Conservation (phyloP, 768 basidiomycete genomes). For the Kwoniella shandongensis region DNA sequence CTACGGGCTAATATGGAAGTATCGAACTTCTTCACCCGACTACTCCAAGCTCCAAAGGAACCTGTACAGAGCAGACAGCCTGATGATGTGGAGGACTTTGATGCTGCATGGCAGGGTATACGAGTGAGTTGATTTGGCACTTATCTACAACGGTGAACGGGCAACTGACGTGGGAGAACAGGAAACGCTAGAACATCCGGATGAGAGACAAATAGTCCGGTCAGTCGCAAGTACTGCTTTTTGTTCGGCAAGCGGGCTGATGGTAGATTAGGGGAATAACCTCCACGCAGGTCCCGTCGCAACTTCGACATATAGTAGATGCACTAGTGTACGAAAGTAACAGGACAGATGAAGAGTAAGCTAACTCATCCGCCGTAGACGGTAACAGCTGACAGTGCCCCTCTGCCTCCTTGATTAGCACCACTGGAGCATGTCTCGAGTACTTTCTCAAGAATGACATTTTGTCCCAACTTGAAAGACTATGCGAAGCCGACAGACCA, state of each 20-base stretch:
- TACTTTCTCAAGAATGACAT: slow-evolving; percentile 89
- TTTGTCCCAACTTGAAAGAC: slow-evolving; percentile 75
- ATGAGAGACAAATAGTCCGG: slow-evolving; percentile 75
- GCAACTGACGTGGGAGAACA: slow-evolving; percentile 44
- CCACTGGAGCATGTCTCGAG: slow-evolving; percentile 84
- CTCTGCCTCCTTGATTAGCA: slow-evolving; percentile 63
- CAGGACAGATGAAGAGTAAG: slow-evolving; percentile 79
- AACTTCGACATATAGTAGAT: slow-evolving; percentile 78
- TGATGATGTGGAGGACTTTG: slow-evolving; percentile 42
- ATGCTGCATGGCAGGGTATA: slow-evolving; percentile 39
- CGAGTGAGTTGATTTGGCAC: slow-evolving; percentile 39
- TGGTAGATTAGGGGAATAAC: slow-evolving; percentile 62
- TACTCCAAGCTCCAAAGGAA: slow-evolving; percentile 37
- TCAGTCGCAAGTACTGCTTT: slow-evolving; percentile 11
- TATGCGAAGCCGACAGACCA: slow-evolving; percentile 81
- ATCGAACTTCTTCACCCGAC: slow-evolving; percentile 42
- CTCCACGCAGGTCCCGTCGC: slow-evolving; percentile 75
- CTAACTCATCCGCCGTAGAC: slow-evolving; percentile 9
- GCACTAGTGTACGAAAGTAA: slow-evolving; percentile 81
- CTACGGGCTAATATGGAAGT: slow-evolving; percentile 31
- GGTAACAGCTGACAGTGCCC: slow-evolving; percentile 5
- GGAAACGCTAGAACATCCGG: slow-evolving; percentile 81
- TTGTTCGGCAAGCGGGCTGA: neutral
- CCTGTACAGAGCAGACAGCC: slow-evolving; percentile 5
- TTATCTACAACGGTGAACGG: neutral